These are phyloP conservation scores for Agaricus sinodeliciosus DNA, from an alignment of 768 basidiomycete species.

Conservation along the genomic window DNA sequence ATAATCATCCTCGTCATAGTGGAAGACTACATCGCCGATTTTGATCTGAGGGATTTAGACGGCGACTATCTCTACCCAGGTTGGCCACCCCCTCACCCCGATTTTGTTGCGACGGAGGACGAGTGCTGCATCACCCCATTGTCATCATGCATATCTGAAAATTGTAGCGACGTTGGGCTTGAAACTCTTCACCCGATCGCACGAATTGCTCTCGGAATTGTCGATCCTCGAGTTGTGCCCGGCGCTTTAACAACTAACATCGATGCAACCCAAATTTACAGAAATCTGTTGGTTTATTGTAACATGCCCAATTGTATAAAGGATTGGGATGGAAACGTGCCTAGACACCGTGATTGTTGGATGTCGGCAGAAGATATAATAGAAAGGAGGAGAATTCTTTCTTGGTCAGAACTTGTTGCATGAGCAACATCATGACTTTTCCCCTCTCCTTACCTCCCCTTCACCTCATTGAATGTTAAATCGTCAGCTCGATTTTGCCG, in stretches of 20 bases:
- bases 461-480: no score
- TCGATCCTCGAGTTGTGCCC: constrained; percentile 7
- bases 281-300: constrained; percentile 2
- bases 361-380: constrained; percentile 7
- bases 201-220: constrained; percentile 1
- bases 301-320: neutral
- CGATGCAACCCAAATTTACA: neutral
- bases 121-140: neutral
- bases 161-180: neutral
- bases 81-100: constrained; percentile 2
- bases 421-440: neutral
- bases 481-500: no score
- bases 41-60: constrained; percentile 4
- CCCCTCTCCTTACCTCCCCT: no score
- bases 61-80: constrained; percentile 3
- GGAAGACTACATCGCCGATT: neutral
- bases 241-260: neutral
- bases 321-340: constrained; percentile 6
- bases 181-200: constrained; percentile 4
- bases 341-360: constrained; percentile 4
- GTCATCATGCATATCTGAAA: neutral
- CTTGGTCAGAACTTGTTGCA: constrained; percentile 4
- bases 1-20: constrained; percentile 1
- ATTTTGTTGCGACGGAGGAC: neutral
- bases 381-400: neutral